Percentiles rank a stretch among this genome's conserved stretches.
Conservation (phyloP, 331 rosid genomes). For the Quercus tomentella region DNA sequence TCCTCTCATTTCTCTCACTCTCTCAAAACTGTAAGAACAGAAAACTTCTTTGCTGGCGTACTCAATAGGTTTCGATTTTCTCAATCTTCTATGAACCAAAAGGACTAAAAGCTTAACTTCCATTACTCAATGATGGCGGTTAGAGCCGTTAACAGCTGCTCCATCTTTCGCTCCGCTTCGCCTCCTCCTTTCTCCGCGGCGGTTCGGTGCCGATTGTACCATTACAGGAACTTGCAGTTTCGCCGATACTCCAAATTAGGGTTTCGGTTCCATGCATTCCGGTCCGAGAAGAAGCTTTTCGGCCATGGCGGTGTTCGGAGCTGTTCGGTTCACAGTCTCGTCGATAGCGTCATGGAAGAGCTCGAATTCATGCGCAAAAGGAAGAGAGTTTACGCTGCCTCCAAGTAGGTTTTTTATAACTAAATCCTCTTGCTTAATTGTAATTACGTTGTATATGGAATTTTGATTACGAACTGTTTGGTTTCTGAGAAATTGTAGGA, state of each 20-base stretch:
- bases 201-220: slow-evolving; percentile 41
- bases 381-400: slow-evolving; percentile 40
- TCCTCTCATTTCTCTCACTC: not conserved
- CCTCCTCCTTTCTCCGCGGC: slow-evolving; percentile 50
- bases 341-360: slow-evolving; percentile 67
- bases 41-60: not conserved
- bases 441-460: not conserved
- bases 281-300: slow-evolving; percentile 18
- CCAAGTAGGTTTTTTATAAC: slow-evolving; percentile 33
- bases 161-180: slow-evolving; percentile 49
- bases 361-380: slow-evolving; percentile 42
- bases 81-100: not conserved
- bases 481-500: not conserved
- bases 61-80: not conserved
- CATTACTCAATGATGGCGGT: slow-evolving; percentile 44
- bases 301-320: slow-evolving; percentile 30
- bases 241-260: slow-evolving; percentile 18
- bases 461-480: not conserved
- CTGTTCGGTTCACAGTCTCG: slow-evolving; percentile 52
- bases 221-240: slow-evolving; percentile 16
- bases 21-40: not conserved
- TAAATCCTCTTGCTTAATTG: not conserved
- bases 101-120: slow-evolving; percentile 4
- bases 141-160: slow-evolving; percentile 58
- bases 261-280: slow-evolving; percentile 9